Conservation (phyloP, 2,329 filamentous ascomycete genomes). For the Microsporum audouinii region DNA sequence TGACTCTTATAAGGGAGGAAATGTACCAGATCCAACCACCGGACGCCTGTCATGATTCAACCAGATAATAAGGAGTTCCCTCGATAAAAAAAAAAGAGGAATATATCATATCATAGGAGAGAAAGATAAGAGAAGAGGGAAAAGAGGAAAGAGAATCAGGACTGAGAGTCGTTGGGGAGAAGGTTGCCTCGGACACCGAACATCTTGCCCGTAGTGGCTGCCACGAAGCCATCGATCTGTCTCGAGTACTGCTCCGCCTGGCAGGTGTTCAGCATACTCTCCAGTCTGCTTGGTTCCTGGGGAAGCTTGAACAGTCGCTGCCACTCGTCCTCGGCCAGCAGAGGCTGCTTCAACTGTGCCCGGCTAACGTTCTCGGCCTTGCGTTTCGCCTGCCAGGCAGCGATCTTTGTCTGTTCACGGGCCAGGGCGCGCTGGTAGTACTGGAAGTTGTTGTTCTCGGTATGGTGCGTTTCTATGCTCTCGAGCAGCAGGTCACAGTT, state of each 20-base stretch:
- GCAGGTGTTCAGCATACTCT: conserved; percentile 86
- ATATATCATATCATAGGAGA: background rate
- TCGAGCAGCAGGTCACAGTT: conserved; percentile 93
- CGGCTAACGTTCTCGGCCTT: conserved; percentile 89
- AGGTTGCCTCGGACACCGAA: conserved; percentile 75
- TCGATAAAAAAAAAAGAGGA: background rate
- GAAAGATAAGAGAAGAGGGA: background rate
- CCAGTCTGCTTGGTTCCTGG: conserved; percentile 80
- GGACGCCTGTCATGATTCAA: background rate
- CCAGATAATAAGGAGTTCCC: background rate
- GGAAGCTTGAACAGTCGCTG: conserved; percentile 96
- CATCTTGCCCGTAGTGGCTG: conserved; percentile 89
- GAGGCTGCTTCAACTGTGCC: conserved; percentile 72
- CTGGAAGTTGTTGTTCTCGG: conserved; percentile 98
- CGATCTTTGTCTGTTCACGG: conserved; percentile 92
- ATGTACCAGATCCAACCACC: background rate
- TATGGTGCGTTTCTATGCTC: conserved; percentile 95
- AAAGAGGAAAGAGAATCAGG: conserved; percentile 10
- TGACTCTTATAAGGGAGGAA: background rate
- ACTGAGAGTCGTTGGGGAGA: conserved; percentile 43
- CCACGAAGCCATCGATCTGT: conserved; percentile 93
- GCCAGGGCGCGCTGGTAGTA: conserved; percentile 89
- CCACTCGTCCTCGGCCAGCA: conserved; percentile 94
- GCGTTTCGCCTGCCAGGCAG: conserved; percentile 91
- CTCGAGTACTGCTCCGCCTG: conserved; percentile 97